Base-by-base conservation (phyloP, 2,329 filamentous ascomycete species). In the Aspergillus eucalypticola region DNA sequence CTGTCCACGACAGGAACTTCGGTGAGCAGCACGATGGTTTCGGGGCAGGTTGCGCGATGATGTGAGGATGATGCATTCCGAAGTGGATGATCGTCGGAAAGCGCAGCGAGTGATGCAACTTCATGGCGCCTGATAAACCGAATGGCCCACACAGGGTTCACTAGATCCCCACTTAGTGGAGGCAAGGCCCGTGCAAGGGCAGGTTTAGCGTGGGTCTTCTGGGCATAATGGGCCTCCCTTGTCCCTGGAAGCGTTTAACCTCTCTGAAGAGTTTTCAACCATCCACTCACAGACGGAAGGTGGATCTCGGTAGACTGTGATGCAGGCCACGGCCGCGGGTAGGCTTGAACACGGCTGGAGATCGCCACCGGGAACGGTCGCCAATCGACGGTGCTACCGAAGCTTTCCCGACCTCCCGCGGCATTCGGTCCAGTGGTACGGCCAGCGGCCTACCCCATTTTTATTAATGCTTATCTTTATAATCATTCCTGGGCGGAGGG, bases 51-150 rank as follows among this genome's bases (percentile, higher is more conserved):
- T 21, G 39, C 3, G 39, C n/a, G n/a, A 55, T 55, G 53, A 55
- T 55, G 53, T 55, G 39, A 46, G 53, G 42, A 55, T 55, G 53
- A 55, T 55, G 53, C 53, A 55, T 55, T 55, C 53, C 53, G 44
- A 41, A 39, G 41, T 42, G 53, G 42, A 44, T 44, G 53, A 46
- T 55, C 53, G 53, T 46, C 53, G 35, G 29, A 7, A 38, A 32
- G 41, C 46, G 11, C 39, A 44, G 53, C 53, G 35, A 46, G 42
- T 55, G 53, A 55, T 55, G 53, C 42, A 55, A 55, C 53, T 42
- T 15, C 53, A 42, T 35, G 19, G 53, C 38, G 39, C 25, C 53
- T 44, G 53, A 55, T 55, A 46, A 46, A 19, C 53, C 17, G 39
- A 41, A 13, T 25, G 53, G 41, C 25, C 53, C 53, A 55, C 53